A percentile compares a stretch with the other conserved stretches of the same genome.
Evolutionary conservation across 192 early-diverging fungal genomes (phyloP).

Genomic region (Umbelopsis sp.): DNA sequence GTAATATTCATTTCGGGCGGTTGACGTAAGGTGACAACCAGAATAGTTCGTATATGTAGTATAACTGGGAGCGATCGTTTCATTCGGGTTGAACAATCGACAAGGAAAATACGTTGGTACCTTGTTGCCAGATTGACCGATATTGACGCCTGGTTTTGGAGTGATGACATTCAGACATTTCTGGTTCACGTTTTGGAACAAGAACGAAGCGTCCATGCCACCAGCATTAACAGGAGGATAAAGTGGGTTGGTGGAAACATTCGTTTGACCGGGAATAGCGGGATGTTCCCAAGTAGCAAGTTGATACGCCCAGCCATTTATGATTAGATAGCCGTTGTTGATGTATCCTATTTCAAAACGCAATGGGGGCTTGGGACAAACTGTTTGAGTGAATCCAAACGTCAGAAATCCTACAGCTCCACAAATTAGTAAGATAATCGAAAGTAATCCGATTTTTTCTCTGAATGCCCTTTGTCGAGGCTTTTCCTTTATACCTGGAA

Average conservation of each 20-base stretch:
- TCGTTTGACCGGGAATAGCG: slow-evolving; percentile 41
- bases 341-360: slow-evolving; percentile 47
- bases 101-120: slow-evolving; percentile 63
- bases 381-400: slow-evolving; percentile 63
- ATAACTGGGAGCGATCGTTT: slow-evolving; percentile 41
- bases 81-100: slow-evolving; percentile 50
- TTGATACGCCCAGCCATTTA: slow-evolving; percentile 67
- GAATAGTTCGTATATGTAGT: slow-evolving; percentile 45
- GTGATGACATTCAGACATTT: slow-evolving; percentile 56
- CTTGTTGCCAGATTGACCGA: slow-evolving; percentile 27
- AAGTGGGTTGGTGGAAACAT: slow-evolving; percentile 55
- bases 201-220: slow-evolving; percentile 68
- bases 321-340: slow-evolving; percentile 53
- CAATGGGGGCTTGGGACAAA: slow-evolving; percentile 42
- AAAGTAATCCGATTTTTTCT: slow-evolving; percentile 77
- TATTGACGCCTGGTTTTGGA: slow-evolving; percentile 22
- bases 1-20: slow-evolving; percentile 43
- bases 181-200: slow-evolving; percentile 67
- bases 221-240: slow-evolving; percentile 54
- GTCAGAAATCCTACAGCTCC: slow-evolving; percentile 69
- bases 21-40: slow-evolving; percentile 61
- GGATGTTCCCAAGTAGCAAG: slow-evolving; percentile 45
- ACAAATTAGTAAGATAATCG: slow-evolving; percentile 68
- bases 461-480: slow-evolving; percentile 64
- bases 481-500: slow-evolving; percentile 52